These are phyloP conservation scores for Rhodosporidiobolus sp. DNA, from an alignment of 768 basidiomycete species.

Conservation along the genomic window DNA sequence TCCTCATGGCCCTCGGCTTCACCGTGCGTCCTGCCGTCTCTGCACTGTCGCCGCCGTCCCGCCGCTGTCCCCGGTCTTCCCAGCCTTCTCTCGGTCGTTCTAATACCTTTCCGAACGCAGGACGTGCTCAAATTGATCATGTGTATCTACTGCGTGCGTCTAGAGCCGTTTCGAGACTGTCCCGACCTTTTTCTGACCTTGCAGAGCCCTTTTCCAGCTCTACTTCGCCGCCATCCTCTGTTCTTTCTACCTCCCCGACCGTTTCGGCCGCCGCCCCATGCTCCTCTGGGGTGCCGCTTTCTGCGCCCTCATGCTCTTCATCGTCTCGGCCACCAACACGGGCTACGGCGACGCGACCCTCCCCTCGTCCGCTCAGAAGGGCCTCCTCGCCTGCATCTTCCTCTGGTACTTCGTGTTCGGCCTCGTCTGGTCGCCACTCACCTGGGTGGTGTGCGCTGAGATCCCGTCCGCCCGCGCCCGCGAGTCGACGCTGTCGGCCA, in stretches of 20 bases:
- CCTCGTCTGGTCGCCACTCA: constrained; percentile 33
- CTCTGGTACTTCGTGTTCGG: constrained; percentile 36
- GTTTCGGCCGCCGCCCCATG: constrained; percentile 25
- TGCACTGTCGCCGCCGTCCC: no score
- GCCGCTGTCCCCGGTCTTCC: no score
- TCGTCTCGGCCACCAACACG: constrained; percentile 12
- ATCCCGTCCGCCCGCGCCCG: constrained; percentile 36
- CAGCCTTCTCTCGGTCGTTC: no score
- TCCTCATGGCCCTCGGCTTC: constrained; percentile 31
- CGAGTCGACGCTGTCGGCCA: constrained; percentile 40
- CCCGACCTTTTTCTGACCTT: neutral
- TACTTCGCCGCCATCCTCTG: constrained; percentile 27
- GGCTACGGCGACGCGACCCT: neutral
- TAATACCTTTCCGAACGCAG: neutral
- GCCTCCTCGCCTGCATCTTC: constrained; percentile 13
- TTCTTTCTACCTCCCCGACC: constrained; percentile 29
- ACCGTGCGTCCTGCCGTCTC: neutral
- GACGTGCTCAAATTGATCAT: constrained; percentile 39
- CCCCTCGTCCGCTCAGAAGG: neutral
- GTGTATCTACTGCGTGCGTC: constrained; percentile 22
- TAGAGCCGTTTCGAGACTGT: neutral
- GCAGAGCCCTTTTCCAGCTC: no score
- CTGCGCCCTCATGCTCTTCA: constrained; percentile 36
- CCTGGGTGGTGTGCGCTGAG: constrained; percentile 40
- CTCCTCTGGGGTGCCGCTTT: constrained; percentile 31